Percentiles rank a stretch among this genome's conserved stretches.
Evolutionary conservation across 1,139 yeast species (phyloP).

Genomic region (Hansenula lynferdii): DNA sequence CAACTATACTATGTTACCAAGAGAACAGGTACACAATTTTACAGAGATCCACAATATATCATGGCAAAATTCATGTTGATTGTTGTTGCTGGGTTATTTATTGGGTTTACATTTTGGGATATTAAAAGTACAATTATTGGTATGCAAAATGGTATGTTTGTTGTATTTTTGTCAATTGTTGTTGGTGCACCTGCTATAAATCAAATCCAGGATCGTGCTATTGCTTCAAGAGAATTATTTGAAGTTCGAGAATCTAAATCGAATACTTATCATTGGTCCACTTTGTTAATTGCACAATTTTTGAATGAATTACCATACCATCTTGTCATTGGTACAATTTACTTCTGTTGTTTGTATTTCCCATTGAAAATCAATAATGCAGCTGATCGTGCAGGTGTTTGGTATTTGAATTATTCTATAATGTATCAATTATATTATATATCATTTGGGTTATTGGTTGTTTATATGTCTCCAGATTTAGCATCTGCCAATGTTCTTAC

Average conservation of each 20-base stretch:
- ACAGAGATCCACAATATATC: constrained; percentile 36
- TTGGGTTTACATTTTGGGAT: constrained; percentile 52
- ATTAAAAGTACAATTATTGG: constrained; percentile 44
- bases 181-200: constrained; percentile 46
- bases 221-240: constrained; percentile 43
- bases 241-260: constrained; percentile 56
- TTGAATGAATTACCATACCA: constrained; percentile 51
- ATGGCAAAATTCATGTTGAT: constrained; percentile 32
- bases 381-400: too few relatives aligned
- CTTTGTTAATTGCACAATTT: constrained; percentile 43
- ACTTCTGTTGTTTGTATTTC: too few relatives aligned
- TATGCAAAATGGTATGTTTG: constrained; percentile 47
- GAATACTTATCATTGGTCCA: constrained; percentile 57
- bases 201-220: constrained; percentile 51
- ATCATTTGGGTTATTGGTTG: too few relatives aligned
- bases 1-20: constrained; percentile 27
- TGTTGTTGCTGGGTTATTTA: constrained; percentile 39
- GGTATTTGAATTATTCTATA: too few relatives aligned
- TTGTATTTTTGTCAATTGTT: constrained; percentile 42
- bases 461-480: too few relatives aligned
- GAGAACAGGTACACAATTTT: constrained; percentile 32
- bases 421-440: too few relatives aligned
- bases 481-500: too few relatives aligned
- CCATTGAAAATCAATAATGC: too few relatives aligned
- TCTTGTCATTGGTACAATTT: constrained; percentile 44